These are phyloP conservation scores for Globisporangium cylindrosporum DNA, from an alignment of 352 stramenopile genomes.

Conservation along the genomic window DNA sequence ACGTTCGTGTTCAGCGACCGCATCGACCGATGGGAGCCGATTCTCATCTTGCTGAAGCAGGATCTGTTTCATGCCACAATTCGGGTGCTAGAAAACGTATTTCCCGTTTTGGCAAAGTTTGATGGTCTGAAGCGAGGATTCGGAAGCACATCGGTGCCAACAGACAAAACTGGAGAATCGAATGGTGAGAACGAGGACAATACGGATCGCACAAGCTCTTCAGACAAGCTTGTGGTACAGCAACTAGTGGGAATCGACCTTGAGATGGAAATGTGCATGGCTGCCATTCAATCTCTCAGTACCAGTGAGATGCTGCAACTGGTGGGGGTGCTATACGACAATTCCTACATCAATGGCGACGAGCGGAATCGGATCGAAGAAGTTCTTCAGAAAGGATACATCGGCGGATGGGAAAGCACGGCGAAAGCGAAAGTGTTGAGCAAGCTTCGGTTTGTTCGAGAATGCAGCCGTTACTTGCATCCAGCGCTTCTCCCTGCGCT, in stretches of 20 bases:
- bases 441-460: conserved; percentile 71
- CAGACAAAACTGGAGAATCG: conserved; percentile 12
- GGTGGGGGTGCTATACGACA: conserved; percentile 49
- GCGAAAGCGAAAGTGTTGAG: conserved; percentile 62
- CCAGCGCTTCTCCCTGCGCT: conserved; percentile 59
- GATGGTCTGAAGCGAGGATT: conserved; percentile 35
- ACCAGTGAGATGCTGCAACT: conserved; percentile 65
- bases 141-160: conserved; percentile 13
- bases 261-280: conserved; percentile 68
- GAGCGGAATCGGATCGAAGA: conserved; percentile 70
- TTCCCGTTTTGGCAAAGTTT: conserved; percentile 63
- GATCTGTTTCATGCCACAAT: conserved; percentile 57
- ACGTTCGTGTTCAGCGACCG: conserved; percentile 54
- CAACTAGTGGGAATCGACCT: conserved; percentile 30
- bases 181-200: background rate
- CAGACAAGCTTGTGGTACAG: background rate
- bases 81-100: conserved; percentile 69
- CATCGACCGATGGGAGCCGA: conserved; percentile 80
- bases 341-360: conserved; percentile 78
- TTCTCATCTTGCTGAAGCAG: conserved; percentile 73
- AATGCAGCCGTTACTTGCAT: conserved; percentile 70
- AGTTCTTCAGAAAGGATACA: conserved; percentile 78
- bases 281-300: conserved; percentile 60
- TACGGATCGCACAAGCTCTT: background rate
- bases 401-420: conserved; percentile 70